These are phyloP conservation scores for Diaporthe sp. DNA, from an alignment of 2,329 filamentous ascomycete species.

Conservation along the genomic window DNA sequence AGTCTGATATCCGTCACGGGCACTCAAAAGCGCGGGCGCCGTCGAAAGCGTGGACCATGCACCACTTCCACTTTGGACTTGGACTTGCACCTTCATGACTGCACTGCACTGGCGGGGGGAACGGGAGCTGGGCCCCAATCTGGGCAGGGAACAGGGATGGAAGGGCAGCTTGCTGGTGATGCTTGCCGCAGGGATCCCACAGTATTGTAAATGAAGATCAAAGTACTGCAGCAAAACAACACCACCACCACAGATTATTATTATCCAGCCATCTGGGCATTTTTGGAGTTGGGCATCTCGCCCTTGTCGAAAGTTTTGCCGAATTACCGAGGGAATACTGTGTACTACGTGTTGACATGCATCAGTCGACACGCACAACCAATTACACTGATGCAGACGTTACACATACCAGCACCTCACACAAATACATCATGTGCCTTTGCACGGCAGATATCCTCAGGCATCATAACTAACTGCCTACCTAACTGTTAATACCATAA, in stretches of 20 bases:
- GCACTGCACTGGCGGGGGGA: constrained; percentile 19
- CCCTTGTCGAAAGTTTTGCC: not conserved
- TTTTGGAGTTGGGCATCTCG: not conserved
- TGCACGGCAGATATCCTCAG: too few species aligned
- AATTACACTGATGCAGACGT: not conserved
- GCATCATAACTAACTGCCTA: too few species aligned
- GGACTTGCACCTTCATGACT: not conserved
- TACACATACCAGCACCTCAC: too few species aligned
- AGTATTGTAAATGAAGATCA: not conserved
- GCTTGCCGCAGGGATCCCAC: not conserved
- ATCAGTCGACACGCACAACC: not conserved
- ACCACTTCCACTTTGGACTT: not conserved
- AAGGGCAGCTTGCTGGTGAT: not conserved
- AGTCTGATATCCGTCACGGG: constrained; percentile 5
- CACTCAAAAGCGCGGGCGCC: constrained; percentile 15
- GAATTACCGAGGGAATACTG: not conserved
- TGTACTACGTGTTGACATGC: not conserved
- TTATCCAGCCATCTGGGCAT: not conserved
- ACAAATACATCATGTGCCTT: too few species aligned
- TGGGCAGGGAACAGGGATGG: constrained; percentile 17
- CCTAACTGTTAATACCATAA: too few species aligned
- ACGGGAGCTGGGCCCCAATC: constrained; percentile 30
- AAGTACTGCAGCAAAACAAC: not conserved
- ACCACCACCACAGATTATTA: not conserved
- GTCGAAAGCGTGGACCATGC: constrained; percentile 8